Base-by-base conservation (phyloP, 805 yeast genomes). In the Zygosaccharomyces lentus region DNA sequence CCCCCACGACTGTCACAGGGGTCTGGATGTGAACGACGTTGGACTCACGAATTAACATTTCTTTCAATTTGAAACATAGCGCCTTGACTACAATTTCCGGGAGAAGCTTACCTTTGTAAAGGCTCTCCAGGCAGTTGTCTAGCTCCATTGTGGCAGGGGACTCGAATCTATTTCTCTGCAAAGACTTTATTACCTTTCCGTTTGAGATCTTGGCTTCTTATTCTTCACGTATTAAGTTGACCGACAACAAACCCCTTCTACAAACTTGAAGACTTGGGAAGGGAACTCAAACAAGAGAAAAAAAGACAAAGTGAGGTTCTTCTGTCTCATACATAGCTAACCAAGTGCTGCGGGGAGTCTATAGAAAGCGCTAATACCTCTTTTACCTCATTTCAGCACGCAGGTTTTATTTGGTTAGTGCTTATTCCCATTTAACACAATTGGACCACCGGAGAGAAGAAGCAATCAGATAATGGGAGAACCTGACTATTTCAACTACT, bases 1-100 rank as follows among this genome's bases (percentile, higher is more conserved):
- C 99, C 1, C 99, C 99, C 4, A 93, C 97, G 6, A 93, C 87
- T 0, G 98, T 88, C 9, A 93, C 87, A 1, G 99, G 99, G 2
- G 95, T 78, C 29, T 73, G 71, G 6, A 93, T 72, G 36, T 87
- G 84, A 41, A 91, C 87, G 30, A 93, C 95, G 61, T 93, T 93
- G 49, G 95, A 84, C 54, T 87, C 96, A 32, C 74, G 69, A 15
- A 90, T 73, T 41, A 93, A 73, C 49, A 85, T 78, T 46, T 89
- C 93, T 65, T 90, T 93, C 54, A 90, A 71, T 54, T 84, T 85
- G 61, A 81, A 82, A 60, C 96, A 88, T 10, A 86, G 66, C 30
- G 87, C 84, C 46, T 76, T 80, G 7, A 86, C 69, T 17, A 87
- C 83, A 2, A 79, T 72, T 54, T 84, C 90, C 0, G 90, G 87